These are phyloP conservation scores for Backusella liffmaniae DNA, from an alignment of 192 early-diverging fungal genomes.

Conservation along the genomic window DNA sequence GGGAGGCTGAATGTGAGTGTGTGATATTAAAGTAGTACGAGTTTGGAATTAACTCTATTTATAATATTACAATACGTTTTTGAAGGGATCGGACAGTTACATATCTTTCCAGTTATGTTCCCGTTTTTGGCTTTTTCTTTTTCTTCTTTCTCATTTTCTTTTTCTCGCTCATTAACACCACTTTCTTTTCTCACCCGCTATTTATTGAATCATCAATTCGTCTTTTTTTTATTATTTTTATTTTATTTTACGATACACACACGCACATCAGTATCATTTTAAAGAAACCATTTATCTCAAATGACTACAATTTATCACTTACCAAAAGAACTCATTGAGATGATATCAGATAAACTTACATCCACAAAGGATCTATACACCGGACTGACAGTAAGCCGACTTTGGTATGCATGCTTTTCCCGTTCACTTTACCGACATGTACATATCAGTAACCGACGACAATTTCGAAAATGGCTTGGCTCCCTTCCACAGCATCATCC, in stretches of 20 bases:
- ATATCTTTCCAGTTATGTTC: neutral
- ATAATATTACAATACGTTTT: neutral
- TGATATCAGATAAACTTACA: neutral
- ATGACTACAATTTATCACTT: neutral
- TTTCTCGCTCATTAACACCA: neutral
- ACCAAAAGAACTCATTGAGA: neutral
- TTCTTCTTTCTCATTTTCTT: neutral
- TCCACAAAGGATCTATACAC: neutral
- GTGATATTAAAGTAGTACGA: neutral
- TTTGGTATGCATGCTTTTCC: neutral
- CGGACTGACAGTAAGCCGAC: neutral
- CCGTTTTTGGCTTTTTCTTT: neutral
- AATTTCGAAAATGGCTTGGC: neutral
- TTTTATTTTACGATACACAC: neutral
- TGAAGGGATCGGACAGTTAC: neutral
- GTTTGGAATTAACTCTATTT: neutral
- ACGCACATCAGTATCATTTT: neutral
- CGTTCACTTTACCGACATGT: conserved; percentile 2
- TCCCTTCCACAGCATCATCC: neutral
- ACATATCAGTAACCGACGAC: neutral
- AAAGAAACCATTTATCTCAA: neutral
- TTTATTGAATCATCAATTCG: neutral
- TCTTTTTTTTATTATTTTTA: neutral
- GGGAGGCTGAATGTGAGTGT: too few species aligned
- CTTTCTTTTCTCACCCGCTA: neutral